Evolutionary conservation across 2,329 filamentous ascomycete genomes (phyloP), one percentile per base, ranked within the genome.

Genomic region (Colletotrichum caudatum): DNA sequence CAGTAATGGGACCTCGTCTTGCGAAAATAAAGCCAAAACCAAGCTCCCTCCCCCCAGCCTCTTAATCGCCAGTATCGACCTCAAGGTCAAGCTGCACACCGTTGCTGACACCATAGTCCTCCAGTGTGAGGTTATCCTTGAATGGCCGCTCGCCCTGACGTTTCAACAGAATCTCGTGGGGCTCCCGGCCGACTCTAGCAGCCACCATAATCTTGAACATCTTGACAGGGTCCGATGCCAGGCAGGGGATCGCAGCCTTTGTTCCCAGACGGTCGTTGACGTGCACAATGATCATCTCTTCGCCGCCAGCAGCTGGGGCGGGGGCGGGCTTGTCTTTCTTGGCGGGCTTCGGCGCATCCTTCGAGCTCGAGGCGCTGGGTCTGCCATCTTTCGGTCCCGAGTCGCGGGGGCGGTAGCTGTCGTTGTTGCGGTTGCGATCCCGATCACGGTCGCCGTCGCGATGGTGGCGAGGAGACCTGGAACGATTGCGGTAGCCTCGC

Each of bases 221-320:
- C 74, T 91, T 92, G 75, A 98, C 91, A 9, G 91, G 91, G 82
- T 98, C 95, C 3, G 90, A 92, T 0, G 93, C 91, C 69, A 97
- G 85, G 80, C 95, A 98, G 0, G 95, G 95, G 74, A 98, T 96
- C 64, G 93, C 92, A 20, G 95, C 94, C 78, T 97, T 97, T n/a
- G 95, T 98, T 16, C 95, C 95, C 46, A 98, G 85, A n/a, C 95
- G 89, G 81, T 98, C 95, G 80, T 98, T 98, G 78, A 98, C 91
- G 77, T 95, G 90, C 23, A 98, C 95, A 63, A 97, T 89, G 75
- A 98, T 98, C 92, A 98, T 97, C 68, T 94, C 92, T 78, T 97
- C 92, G 7, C 85, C 81, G 5, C 82, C 50, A 79, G 81, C 73
- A 72, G 75, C 76, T 29, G 74, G 78, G 37, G 69, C 73, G 23